Evolutionary conservation across 164 flowering plant genomes (phyloP), one percentile per base, ranked within the genome.

Genomic region (Platanus orientalis): DNA sequence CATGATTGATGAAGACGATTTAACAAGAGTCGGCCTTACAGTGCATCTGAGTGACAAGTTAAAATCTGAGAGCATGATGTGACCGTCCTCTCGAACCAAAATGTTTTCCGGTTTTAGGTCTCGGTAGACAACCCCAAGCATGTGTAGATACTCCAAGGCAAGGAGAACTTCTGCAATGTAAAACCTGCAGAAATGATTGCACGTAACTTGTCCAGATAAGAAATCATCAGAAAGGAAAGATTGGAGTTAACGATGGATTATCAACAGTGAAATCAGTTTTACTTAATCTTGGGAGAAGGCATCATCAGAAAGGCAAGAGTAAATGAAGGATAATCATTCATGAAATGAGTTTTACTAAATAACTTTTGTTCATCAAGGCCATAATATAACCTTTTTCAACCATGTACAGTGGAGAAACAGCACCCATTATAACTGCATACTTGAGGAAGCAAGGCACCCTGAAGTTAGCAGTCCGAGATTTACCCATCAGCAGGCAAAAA

Each of bases 91-190:
- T 68, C 97, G 75, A 55, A 91, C 88, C 45, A 91, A 78, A 58
- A 91, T 70, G 69, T 91, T 91, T 80, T 91, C 97, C 13, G 97
- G 97, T 65, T 87, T 91, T 19, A 91, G 70, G 71, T 91, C 97
- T 58, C 97, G 79, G 68, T 92, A 89, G n/a, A 92, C 89, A 32
- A 92, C 86, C 54, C 97, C 97, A 39, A 88, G 89, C 96, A 92
- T 88, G 76, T 92, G 98, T 53, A 92, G 74, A 78, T 92, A 92
- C 73, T 92, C 98, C 65, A 92, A 66, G 1, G 96, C 95, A 51
- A 89, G 84, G 23, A 92, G 87, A 59, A 92, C 85, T 70, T 92
- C 96, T 23, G 96, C 94, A 54, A 75, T 85, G 71, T 92, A 92
- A 70, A 92, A 92, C 78, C 97, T 92, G 81, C 71, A 78, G 19